Evolutionary conservation across 2,329 filamentous ascomycete genomes (phyloP), one percentile per base, ranked within the genome.

Genomic region (Aspergillus novoparasiticus): DNA sequence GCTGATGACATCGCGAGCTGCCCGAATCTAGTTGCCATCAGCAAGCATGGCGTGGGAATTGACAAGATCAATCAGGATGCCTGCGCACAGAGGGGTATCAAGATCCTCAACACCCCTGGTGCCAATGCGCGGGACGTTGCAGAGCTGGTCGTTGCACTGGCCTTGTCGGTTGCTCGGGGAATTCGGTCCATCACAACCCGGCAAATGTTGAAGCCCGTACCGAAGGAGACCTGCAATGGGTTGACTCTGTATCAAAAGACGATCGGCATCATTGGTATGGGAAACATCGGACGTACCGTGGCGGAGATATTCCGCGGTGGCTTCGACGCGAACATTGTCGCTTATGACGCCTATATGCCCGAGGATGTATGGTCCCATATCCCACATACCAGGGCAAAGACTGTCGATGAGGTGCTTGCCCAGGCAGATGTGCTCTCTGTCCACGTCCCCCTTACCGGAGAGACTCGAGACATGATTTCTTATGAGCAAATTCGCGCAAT

Each of bases 61-160:
- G 39, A 41, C 39, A 41, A 41, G 39, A 41, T 41, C 39, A 10
- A 41, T n/a, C 39, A 41, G 39, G 68, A 69, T 0, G 80, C 81
- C 3, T 82, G 80, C 58, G 65, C 70, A 4, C 68, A 72, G 2
- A 73, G 77, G 0, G 77, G 74, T 0, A 79, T 84, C 65, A 75
- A 75, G n/a, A 78, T 84, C 32, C 75, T 80, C 65, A 83, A 84
- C 62, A 84, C 82, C 0, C 82, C 81, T 0, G 82, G 81, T 1
- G 77, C 81, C 0, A 84, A 80, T 63, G 76, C 78, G 0, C 75
- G 76, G 2, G 75, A 80, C 1, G 80, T 82, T 0, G 80, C 80
- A 0, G 80, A 82, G 50, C 64, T 72, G 6, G 63, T 65, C 0
- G 62, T 81, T 6, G 68, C 78, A 0, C 70, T 82, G 16, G 71